Conservation (phyloP, 371 early-diverging fungal genomes). For the Rhizopus arrhizus region DNA sequence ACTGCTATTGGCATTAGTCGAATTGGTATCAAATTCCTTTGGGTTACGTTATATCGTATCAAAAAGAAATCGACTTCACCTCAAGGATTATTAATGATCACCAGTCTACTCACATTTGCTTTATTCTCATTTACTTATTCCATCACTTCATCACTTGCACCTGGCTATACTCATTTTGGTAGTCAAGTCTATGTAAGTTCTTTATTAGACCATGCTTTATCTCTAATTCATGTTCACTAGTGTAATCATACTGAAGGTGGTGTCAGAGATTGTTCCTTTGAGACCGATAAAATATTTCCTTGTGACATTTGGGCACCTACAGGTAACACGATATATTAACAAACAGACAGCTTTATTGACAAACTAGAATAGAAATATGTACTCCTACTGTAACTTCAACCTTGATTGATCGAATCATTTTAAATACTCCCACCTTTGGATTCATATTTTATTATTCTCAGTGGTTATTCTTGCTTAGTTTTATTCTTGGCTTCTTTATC, state of each 20-base stretch:
- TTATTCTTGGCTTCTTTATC: slow-evolving; percentile 44
- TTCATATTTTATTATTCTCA: slow-evolving; percentile 59
- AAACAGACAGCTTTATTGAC: no score
- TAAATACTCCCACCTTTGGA: slow-evolving; percentile 61
- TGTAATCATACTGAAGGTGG: slow-evolving; percentile 60
- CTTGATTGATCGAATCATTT: slow-evolving; percentile 54
- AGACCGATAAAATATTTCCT: slow-evolving; percentile 57
- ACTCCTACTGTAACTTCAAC: slow-evolving; percentile 66
- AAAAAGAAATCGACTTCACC: slow-evolving; percentile 51
- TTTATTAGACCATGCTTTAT: neutral
- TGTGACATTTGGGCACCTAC: slow-evolving; percentile 63
- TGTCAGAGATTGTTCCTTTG: slow-evolving; percentile 51
- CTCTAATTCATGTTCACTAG: slow-evolving; percentile 22
- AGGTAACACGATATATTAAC: slow-evolving; percentile 27
- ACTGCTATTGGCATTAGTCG: slow-evolving; percentile 54
- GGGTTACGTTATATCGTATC: slow-evolving; percentile 59
- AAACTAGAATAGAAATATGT: slow-evolving; percentile 46
- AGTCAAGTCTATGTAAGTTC: slow-evolving; percentile 66
- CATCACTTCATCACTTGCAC: slow-evolving; percentile 62
- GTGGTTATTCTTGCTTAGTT: slow-evolving; percentile 56
- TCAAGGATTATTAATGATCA: slow-evolving; percentile 59
- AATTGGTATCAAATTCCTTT: slow-evolving; percentile 58
- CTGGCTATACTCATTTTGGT: slow-evolving; percentile 71
- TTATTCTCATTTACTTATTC: slow-evolving; percentile 64
- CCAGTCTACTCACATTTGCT: slow-evolving; percentile 57